These are phyloP conservation scores for Paraconiothyrium sp. DNA, from an alignment of 2,329 filamentous ascomycete genomes.

Conservation along the genomic window DNA sequence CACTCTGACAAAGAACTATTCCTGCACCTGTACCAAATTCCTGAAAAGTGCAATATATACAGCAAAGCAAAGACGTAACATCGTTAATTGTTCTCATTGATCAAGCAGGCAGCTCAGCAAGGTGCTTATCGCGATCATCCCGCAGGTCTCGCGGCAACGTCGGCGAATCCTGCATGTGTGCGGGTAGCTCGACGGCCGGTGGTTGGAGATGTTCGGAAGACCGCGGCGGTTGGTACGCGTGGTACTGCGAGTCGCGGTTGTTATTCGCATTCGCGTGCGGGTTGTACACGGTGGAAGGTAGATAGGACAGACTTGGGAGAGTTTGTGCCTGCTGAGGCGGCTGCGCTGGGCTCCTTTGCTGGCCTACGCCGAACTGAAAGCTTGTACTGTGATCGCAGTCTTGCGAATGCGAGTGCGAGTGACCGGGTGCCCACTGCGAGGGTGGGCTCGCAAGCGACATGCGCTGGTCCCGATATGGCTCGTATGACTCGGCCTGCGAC, in stretches of 20 bases:
- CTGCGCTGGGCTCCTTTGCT: background rate
- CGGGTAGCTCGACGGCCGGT: conserved; percentile 19
- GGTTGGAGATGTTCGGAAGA: conserved; percentile 18
- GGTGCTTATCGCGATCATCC: conserved; percentile 19
- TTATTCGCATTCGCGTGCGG: background rate
- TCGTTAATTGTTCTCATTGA: background rate
- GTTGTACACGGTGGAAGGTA: conserved; percentile 20
- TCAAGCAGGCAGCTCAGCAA: conserved; percentile 29
- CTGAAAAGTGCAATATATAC: background rate
- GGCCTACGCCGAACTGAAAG: conserved; percentile 3
- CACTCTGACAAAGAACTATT: background rate
- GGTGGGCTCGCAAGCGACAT: conserved; percentile 4
- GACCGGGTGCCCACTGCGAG: background rate
- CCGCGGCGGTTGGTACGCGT: conserved; percentile 10
- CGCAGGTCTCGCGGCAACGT: conserved; percentile 17
- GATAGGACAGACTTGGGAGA: conserved; percentile 15
- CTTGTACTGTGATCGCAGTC: conserved; percentile 12
- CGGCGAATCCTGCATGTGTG: conserved; percentile 20
- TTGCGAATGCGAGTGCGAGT: conserved; percentile 17
- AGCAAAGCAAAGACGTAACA: background rate
- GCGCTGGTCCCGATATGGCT: background rate
- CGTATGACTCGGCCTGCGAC: background rate
- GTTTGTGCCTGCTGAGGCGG: conserved; percentile 1
- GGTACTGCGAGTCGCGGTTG: conserved; percentile 10
- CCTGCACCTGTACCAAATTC: background rate